These are phyloP conservation scores for Venustampulla echinocandica DNA, from an alignment of 495 filamentous ascomycete species.

Conservation along the genomic window DNA sequence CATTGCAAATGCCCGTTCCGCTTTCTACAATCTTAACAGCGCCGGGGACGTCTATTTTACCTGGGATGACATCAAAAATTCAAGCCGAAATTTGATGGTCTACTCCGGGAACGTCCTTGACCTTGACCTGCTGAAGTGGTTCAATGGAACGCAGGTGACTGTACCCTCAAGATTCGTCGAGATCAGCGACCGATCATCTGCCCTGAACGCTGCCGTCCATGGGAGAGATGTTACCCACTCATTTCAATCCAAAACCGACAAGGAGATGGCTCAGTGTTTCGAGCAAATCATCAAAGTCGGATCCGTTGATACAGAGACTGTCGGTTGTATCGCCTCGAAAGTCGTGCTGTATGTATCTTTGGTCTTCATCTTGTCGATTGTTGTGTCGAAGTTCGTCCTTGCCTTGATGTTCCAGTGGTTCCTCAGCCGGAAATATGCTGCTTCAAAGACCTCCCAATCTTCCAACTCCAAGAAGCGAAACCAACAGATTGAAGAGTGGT, in stretches of 20 bases:
- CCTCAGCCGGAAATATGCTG: conserved; percentile 69
- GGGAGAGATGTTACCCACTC: conserved; percentile 89
- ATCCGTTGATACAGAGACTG: conserved; percentile 88
- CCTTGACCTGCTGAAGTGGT: conserved; percentile 83
- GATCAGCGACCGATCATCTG: conserved; percentile 44
- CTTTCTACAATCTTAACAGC: conserved; percentile 60
- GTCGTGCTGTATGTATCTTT: conserved; percentile 95
- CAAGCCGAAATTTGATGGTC: conserved; percentile 77
- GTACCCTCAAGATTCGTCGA: conserved; percentile 72
- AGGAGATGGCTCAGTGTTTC: conserved; percentile 74
- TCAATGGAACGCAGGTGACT: conserved; percentile 76
- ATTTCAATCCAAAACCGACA: conserved; percentile 68
- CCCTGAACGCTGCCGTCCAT: conserved; percentile 58
- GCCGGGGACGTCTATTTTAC: conserved; percentile 83
- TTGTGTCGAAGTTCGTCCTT: conserved; percentile 78
- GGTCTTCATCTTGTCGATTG: conserved; percentile 86
- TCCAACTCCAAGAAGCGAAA: conserved; percentile 71
- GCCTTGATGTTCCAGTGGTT: conserved; percentile 95
- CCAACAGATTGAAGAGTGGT: conserved; percentile 96
- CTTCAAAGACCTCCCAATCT: conserved; percentile 60
- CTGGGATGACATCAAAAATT: conserved; percentile 90
- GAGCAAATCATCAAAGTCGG: conserved; percentile 92
- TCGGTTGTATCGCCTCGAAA: conserved; percentile 95
- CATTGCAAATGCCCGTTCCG: conserved; percentile 48
- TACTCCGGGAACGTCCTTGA: conserved; percentile 93